These are phyloP conservation scores for Plasmodium ovale DNA, from an alignment of 169 alveolate genomes.

Conservation along the genomic window DNA sequence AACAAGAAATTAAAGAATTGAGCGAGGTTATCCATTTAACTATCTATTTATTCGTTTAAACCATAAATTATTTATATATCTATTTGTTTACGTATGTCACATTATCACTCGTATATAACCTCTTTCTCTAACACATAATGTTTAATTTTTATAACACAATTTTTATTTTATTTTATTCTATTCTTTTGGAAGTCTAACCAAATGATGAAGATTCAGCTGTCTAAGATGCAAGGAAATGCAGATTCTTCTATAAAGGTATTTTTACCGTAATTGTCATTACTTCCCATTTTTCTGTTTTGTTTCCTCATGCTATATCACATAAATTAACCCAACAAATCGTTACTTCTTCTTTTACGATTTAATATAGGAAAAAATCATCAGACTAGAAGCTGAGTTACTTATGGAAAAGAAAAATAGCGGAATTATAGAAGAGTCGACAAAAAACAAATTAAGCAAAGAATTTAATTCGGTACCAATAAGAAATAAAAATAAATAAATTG, in stretches of 20 bases:
- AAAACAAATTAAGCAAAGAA: conserved; percentile 74
- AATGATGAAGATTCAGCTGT: conserved; percentile 22
- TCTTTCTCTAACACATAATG: too few species aligned
- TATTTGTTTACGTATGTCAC: neutral
- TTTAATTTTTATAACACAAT: too few species aligned
- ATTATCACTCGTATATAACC: neutral
- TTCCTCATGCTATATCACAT: neutral
- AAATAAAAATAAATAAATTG: neutral
- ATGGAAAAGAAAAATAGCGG: conserved; percentile 66
- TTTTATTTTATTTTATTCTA: too few species aligned
- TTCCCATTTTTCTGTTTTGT: neutral
- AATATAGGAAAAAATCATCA: conserved; percentile 65
- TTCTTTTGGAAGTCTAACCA: conserved; percentile 47
- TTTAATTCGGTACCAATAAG: conserved; percentile 58
- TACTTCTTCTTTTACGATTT: neutral
- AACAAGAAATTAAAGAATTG: conserved; percentile 41
- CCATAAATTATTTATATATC: neutral
- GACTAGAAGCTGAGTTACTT: conserved; percentile 61
- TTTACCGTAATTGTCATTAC: neutral
- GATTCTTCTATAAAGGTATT: conserved; percentile 36
- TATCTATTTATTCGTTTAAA: neutral
- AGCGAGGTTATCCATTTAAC: conserved; percentile 41
- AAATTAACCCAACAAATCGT: neutral
- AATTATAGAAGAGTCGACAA: conserved; percentile 61
- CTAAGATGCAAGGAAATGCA: conserved; percentile 33